phyloP scores from a whole-genome alignment of 2,329 filamentous ascomycete genomes.

The Fusarium sp. region DNA sequence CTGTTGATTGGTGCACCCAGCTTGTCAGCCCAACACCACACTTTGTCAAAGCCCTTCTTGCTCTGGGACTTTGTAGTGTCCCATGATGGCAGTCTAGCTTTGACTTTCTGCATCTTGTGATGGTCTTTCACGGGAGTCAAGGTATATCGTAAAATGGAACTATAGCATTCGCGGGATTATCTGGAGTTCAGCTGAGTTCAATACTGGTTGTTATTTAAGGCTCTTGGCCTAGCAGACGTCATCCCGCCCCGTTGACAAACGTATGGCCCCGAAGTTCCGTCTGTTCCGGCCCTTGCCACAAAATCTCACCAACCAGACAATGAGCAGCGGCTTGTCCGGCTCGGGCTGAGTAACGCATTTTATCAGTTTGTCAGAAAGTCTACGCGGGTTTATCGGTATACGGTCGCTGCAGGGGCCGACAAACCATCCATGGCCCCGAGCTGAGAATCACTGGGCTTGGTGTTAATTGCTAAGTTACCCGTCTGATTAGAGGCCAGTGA shows the following conservation, averaged over 20 bases:
- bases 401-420: not conserved
- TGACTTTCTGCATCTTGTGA: slow-evolving; percentile 52
- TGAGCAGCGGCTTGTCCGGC: slow-evolving; percentile 11
- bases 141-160: not conserved
- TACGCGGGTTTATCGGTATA: not conserved
- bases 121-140: accelerated
- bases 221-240: slow-evolving; percentile 20
- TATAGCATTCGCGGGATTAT: not conserved
- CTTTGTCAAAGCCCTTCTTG: slow-evolving; percentile 80
- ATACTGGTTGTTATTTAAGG: slow-evolving; percentile 2
- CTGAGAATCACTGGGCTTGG: not conserved
- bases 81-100: slow-evolving; percentile 59
- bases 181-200: not conserved
- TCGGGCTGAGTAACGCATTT: not conserved
- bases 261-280: slow-evolving; percentile 6
- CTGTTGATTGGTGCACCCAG: slow-evolving; percentile 81
- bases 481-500: no score
- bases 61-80: slow-evolving; percentile 64
- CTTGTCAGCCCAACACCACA: slow-evolving; percentile 66
- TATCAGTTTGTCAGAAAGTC: accelerated
- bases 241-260: slow-evolving; percentile 2
- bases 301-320: not conserved
- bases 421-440: not conserved
- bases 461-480: not conserved
- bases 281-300: slow-evolving; percentile 13